Conservation (phyloP, 768 basidiomycete species). For the Mycena alexandri region DNA sequence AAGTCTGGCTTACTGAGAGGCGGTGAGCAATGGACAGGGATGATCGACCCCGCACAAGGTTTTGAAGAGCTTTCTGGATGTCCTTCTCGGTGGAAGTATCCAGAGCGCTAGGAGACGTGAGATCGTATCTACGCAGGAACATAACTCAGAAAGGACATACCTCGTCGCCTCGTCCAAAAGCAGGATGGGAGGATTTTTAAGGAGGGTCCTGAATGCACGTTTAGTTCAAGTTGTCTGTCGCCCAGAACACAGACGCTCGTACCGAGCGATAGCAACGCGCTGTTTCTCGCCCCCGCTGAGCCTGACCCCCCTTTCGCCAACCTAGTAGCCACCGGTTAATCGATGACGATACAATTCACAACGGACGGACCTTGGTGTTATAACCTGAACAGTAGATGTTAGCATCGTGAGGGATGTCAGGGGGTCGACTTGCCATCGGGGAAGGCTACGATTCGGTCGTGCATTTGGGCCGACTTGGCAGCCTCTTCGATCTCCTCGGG, state of each 20-base stretch:
- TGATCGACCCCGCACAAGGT: conserved; percentile 78
- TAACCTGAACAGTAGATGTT: conserved; percentile 59
- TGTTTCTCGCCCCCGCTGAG: conserved; percentile 93
- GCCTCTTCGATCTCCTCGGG: conserved; percentile 83
- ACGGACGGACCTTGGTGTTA: conserved; percentile 72
- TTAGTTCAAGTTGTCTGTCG: conserved; percentile 1
- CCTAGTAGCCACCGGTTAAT: conserved; percentile 13
- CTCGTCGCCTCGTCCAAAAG: conserved; percentile 85
- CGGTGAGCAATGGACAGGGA: conserved; percentile 87
- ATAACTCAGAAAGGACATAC: conserved; percentile 46
- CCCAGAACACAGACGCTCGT: not conserved
- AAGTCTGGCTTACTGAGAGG: conserved; percentile 65
- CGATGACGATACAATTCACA: not conserved
- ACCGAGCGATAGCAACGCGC: conserved; percentile 82
- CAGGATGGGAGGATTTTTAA: conserved; percentile 88
- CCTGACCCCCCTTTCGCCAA: conserved; percentile 88
- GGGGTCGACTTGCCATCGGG: conserved; percentile 65
- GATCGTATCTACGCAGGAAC: not conserved
- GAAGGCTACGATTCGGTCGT: conserved; percentile 87
- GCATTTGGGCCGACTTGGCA: conserved; percentile 87
- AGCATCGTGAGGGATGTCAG: conserved; percentile 7
- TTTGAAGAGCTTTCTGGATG: conserved; percentile 89
- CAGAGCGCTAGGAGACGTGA: conserved; percentile 67
- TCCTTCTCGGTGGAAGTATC: conserved; percentile 93
- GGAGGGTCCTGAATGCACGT: conserved; percentile 66